These are phyloP conservation scores for Penicillium brevicompactum DNA, from an alignment of 2,329 filamentous ascomycete genomes.

Conservation along the genomic window DNA sequence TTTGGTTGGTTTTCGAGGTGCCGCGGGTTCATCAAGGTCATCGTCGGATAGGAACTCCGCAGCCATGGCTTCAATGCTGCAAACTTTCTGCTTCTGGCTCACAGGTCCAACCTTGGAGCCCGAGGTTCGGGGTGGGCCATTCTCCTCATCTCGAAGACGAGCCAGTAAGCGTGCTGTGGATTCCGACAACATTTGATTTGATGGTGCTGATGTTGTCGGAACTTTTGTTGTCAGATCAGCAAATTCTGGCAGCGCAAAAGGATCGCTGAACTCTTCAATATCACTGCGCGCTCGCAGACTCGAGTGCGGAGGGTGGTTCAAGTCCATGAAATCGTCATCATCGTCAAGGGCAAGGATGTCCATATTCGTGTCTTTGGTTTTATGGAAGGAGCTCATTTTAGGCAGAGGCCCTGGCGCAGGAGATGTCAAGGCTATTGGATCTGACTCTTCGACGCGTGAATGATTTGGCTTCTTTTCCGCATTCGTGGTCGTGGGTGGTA, in stretches of 20 bases:
- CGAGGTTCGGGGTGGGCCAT: neutral
- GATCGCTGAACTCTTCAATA: slow-evolving; percentile 40
- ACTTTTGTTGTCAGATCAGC: slow-evolving; percentile 27
- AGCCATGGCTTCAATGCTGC: neutral
- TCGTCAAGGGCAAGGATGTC: slow-evolving; percentile 41
- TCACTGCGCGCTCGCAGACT: slow-evolving; percentile 16
- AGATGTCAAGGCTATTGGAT: slow-evolving; percentile 48
- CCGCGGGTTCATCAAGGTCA: slow-evolving; percentile 50
- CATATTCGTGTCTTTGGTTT: neutral
- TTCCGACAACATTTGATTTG: slow-evolving; percentile 36
- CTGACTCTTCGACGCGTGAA: slow-evolving; percentile 32
- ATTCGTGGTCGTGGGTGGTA: slow-evolving; percentile 15
- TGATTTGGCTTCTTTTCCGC: slow-evolving; percentile 4
- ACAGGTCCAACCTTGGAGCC: neutral
- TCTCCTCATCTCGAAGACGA: slow-evolving; percentile 23
- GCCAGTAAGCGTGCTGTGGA: slow-evolving; percentile 45
- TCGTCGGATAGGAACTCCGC: slow-evolving; percentile 26
- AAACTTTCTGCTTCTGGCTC: slow-evolving; percentile 12
- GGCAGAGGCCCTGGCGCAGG: slow-evolving; percentile 34
- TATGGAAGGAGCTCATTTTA: slow-evolving; percentile 2
- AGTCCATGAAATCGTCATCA: slow-evolving; percentile 28
- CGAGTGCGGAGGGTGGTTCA: slow-evolving; percentile 3
- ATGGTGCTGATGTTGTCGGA: slow-evolving; percentile 18
- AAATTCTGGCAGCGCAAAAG: slow-evolving; percentile 27
- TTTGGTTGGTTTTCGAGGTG: slow-evolving; percentile 45